These are phyloP conservation scores for Rauvolfia tetraphylla DNA, from an alignment of 257 asterid genomes.

Conservation along the genomic window DNA sequence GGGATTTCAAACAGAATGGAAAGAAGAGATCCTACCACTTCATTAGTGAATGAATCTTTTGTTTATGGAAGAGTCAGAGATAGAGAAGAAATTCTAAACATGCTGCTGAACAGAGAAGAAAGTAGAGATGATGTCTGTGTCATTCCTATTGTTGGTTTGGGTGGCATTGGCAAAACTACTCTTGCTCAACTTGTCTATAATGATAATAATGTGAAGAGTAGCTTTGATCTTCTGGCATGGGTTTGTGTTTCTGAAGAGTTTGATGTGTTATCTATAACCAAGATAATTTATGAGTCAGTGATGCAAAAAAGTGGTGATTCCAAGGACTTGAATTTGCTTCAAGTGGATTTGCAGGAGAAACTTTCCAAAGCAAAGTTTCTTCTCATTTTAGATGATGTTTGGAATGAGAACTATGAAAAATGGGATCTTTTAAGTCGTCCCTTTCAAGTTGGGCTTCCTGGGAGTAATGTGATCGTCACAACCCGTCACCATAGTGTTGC, in stretches of 20 bases:
- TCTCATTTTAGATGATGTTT: conserved; percentile 20
- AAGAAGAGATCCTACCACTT: conserved; percentile 44
- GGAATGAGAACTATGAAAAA: conserved; percentile 19
- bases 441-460: conserved; percentile 22
- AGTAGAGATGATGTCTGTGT: conserved; percentile 31
- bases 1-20: conserved; percentile 15
- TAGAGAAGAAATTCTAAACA: conserved; percentile 33
- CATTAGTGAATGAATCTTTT: conserved; percentile 44
- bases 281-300: conserved; percentile 19
- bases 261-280: conserved; percentile 17
- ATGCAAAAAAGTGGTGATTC: conserved; percentile 13
- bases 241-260: conserved; percentile 25
- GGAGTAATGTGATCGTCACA: conserved; percentile 26
- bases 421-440: conserved; percentile 27
- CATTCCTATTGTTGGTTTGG: conserved; percentile 69
- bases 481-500: conserved; percentile 18
- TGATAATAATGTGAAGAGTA: conserved; percentile 12
- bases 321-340: conserved; percentile 21
- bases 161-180: conserved; percentile 31
- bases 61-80: conserved; percentile 62
- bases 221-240: conserved; percentile 20
- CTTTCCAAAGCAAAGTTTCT: conserved; percentile 12
- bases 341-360: conserved; percentile 16
- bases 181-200: conserved; percentile 29
- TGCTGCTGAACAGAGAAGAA: conserved; percentile 34